Base-by-base conservation (phyloP, 106 monocot species). In the Dendrobium huoshanense region DNA sequence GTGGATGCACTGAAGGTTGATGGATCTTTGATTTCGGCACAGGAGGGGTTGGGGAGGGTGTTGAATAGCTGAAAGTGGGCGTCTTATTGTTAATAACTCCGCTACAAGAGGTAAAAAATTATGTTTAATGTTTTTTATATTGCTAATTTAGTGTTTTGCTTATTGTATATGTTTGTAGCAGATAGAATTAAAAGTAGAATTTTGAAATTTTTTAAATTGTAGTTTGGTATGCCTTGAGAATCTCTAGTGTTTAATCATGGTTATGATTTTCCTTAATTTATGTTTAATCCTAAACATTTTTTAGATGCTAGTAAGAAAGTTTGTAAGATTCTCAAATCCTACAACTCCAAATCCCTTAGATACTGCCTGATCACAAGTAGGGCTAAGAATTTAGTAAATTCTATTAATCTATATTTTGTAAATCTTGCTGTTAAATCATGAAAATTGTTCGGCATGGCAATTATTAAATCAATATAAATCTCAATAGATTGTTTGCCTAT, bases 1-100 rank as follows among this genome's bases (percentile, higher is more conserved):
- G 81, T 91, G 80, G 65, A 83, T 2, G 92, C 98, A 2, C 2
- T 88, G 0, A 70, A 72, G 75, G 78, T 85, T 15, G 98, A 91
- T 41, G 82, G 17, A 0, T 81, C 79, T 13, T 18, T 88, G 45
- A 61, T 6, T 25, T 51, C 80, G 11, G 92, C 85, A 2, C 42
- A 65, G 9, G 83, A 87, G 77, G 89, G 88, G 15, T 82, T 90
- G 11, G 55, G 31, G n/a, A 83, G 88, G 75, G 49, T 88, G 51
- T 6, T 44, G 1, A 58, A 40, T n/a, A 20, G 4, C 7, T 44
- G 4, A 22, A 20, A 75, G 19, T 19, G 18, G 74, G 44, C 20
- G 19, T 44, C 74, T 75, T 43, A 15, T 20, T 49, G 11, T 29
- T 47, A 49, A 49, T 49, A 18, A 0, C 43, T 7, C 0, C 7